Evolutionary conservation across 495 filamentous ascomycete genomes (phyloP).

Genomic region (Hypoxylon perforatum): DNA sequence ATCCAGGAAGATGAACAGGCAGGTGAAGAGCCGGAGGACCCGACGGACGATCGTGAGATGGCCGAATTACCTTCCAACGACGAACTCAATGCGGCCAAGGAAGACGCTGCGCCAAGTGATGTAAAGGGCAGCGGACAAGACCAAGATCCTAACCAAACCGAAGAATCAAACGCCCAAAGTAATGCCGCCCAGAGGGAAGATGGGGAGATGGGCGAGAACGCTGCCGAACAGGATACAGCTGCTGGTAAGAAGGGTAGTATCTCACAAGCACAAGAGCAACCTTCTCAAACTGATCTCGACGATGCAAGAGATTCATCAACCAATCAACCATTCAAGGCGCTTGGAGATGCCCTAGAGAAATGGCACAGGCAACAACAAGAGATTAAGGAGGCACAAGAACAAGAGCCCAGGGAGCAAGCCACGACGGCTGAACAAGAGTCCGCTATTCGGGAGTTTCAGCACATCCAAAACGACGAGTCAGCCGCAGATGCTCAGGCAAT

Average conservation of each 20-base stretch:
- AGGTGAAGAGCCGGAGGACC: conserved; percentile 44
- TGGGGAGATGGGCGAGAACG: conserved; percentile 60
- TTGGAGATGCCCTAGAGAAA: conserved; percentile 91
- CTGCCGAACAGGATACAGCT: conserved; percentile 60
- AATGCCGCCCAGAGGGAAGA: conserved; percentile 59
- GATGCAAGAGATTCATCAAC: conserved; percentile 57
- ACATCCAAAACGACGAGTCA: conserved; percentile 84
- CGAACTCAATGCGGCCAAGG: conserved; percentile 64
- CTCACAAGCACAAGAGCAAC: conserved; percentile 64
- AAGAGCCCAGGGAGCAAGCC: conserved; percentile 66
- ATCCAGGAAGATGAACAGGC: conserved; percentile 58
- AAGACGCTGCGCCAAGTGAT: conserved; percentile 76
- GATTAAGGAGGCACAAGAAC: conserved; percentile 75
- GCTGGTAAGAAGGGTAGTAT: conserved; percentile 61
- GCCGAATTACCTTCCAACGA: conserved; percentile 55
- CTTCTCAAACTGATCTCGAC: conserved; percentile 57
- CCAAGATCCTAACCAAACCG: conserved; percentile 59
- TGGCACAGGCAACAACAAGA: conserved; percentile 88
- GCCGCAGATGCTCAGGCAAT: conserved; percentile 88
- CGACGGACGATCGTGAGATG: conserved; percentile 43
- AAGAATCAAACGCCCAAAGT: conserved; percentile 55
- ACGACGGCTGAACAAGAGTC: conserved; percentile 59
- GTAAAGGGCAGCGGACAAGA: conserved; percentile 68
- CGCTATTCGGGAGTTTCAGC: conserved; percentile 83
- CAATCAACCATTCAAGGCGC: conserved; percentile 83